Conservation (phyloP, 2,329 filamentous ascomycete species). For the Ophiostoma sp. region DNA sequence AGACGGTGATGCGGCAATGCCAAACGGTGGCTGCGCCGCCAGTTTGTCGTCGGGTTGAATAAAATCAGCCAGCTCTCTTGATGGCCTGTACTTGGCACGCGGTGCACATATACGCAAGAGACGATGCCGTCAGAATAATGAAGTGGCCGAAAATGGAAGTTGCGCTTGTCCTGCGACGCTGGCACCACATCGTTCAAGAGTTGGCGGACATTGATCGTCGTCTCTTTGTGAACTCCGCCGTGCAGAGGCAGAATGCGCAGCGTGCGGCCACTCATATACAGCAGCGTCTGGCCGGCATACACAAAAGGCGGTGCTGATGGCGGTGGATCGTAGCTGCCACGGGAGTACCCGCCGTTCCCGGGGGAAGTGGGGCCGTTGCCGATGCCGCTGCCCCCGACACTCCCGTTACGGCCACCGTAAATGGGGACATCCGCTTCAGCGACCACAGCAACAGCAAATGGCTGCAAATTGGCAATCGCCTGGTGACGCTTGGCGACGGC, state of each 20-base stretch:
- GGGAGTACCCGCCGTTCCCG: neutral
- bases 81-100: constrained; percentile 30
- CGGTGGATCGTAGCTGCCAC: neutral
- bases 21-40: constrained; percentile 47
- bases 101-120: constrained; percentile 56
- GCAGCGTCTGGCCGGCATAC: constrained; percentile 57
- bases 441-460: constrained; percentile 61
- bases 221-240: constrained; percentile 45
- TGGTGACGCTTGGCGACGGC: constrained; percentile 60
- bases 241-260: constrained; percentile 63
- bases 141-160: constrained; percentile 55
- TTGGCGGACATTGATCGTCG: constrained; percentile 55
- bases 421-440: constrained; percentile 62
- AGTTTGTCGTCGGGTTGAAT: constrained; percentile 44
- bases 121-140: constrained; percentile 59
- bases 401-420: neutral
- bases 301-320: constrained; percentile 27
- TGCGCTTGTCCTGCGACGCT: constrained; percentile 37
- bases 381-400: neutral
- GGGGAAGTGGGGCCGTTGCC: neutral
- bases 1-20: constrained; percentile 54
- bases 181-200: constrained; percentile 42
- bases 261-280: constrained; percentile 54
- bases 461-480: constrained; percentile 61
- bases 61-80: constrained; percentile 55